Evolutionary conservation across 108 stramenopile species (phyloP).

Genomic region (Schizochytrium sp.): DNA sequence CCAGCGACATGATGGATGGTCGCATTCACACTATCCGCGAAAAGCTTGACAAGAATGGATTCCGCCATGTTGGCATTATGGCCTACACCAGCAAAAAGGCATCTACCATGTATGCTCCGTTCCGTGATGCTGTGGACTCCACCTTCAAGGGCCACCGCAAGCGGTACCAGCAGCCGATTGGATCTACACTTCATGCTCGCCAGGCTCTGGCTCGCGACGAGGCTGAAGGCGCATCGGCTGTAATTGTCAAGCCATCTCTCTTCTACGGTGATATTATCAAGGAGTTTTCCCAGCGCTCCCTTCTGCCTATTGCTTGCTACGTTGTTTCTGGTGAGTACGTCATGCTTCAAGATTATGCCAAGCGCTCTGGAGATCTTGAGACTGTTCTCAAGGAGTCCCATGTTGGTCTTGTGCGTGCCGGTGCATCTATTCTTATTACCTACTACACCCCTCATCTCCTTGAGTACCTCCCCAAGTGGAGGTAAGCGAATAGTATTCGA

Average conservation of each 20-base stretch:
- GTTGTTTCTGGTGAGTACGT: conserved; percentile 99
- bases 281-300: conserved; percentile 65
- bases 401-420: conserved; percentile 97
- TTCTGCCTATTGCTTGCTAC: conserved; percentile 96
- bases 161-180: conserved; percentile 99
- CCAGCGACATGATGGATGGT: conserved; percentile 97
- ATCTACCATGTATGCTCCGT: conserved; percentile 98
- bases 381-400: conserved; percentile 92
- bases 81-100: conserved; percentile 99
- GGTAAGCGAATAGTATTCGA: neutral
- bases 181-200: conserved; percentile 93
- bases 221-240: conserved; percentile 98
- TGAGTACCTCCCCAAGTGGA: conserved; percentile 70
- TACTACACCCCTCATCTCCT: conserved; percentile 98
- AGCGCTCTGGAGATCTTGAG: conserved; percentile 95
- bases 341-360: conserved; percentile 98
- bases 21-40: conserved; percentile 96
- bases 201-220: conserved; percentile 94
- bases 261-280: conserved; percentile 97
- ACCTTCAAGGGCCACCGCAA: conserved; percentile 84
- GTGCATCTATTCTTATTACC: conserved; percentile 96
- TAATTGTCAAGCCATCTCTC: conserved; percentile 99
- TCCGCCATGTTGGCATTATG: conserved; percentile 95
- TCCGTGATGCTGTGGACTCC: conserved; percentile 97
- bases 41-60: conserved; percentile 97